These are phyloP conservation scores for Halophytophthora batemanensis DNA, from an alignment of 352 stramenopile species.

Conservation along the genomic window DNA sequence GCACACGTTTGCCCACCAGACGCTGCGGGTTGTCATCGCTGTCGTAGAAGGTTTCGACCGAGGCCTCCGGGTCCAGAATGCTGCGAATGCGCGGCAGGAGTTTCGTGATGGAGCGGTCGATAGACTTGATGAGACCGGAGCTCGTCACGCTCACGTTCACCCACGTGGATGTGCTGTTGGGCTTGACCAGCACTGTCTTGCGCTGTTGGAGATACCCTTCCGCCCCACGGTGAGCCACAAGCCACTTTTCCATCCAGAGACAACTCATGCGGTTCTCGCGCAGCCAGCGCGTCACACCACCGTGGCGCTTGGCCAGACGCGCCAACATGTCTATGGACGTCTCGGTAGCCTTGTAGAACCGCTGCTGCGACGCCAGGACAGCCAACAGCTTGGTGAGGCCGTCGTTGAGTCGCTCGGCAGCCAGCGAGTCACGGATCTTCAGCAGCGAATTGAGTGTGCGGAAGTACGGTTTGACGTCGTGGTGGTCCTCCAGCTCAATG, in stretches of 20 bases:
- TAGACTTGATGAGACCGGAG: slow-evolving; percentile 50
- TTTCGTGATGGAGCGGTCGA: slow-evolving; percentile 59
- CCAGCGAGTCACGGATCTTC: slow-evolving; percentile 73
- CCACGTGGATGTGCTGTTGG: slow-evolving; percentile 82
- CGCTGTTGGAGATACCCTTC: slow-evolving; percentile 73
- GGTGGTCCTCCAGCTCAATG: slow-evolving; percentile 79
- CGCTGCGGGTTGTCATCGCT: slow-evolving; percentile 85
- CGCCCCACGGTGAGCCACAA: slow-evolving; percentile 53
- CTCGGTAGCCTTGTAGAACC: slow-evolving; percentile 85
- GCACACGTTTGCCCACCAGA: slow-evolving; percentile 79
- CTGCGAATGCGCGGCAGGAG: slow-evolving; percentile 55
- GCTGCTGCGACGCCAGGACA: slow-evolving; percentile 82
- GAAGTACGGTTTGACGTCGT: slow-evolving; percentile 88
- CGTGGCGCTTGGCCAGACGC: slow-evolving; percentile 73
- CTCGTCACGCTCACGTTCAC: slow-evolving; percentile 60
- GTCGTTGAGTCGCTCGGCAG: slow-evolving; percentile 55
- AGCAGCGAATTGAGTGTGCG: slow-evolving; percentile 79
- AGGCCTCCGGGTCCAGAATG: slow-evolving; percentile 38
- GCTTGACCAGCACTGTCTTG: slow-evolving; percentile 80
- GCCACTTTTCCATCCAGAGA: slow-evolving; percentile 84
- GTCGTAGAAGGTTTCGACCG: slow-evolving; percentile 81
- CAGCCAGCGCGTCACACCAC: slow-evolving; percentile 61
- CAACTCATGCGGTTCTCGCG: slow-evolving; percentile 61
- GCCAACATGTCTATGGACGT: slow-evolving; percentile 86
- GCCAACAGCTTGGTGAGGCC: slow-evolving; percentile 70